Evolutionary conservation across 306 rosid species (phyloP), one percentile per base, ranked within the genome.

Genomic region (Begonia peltatifolia): DNA sequence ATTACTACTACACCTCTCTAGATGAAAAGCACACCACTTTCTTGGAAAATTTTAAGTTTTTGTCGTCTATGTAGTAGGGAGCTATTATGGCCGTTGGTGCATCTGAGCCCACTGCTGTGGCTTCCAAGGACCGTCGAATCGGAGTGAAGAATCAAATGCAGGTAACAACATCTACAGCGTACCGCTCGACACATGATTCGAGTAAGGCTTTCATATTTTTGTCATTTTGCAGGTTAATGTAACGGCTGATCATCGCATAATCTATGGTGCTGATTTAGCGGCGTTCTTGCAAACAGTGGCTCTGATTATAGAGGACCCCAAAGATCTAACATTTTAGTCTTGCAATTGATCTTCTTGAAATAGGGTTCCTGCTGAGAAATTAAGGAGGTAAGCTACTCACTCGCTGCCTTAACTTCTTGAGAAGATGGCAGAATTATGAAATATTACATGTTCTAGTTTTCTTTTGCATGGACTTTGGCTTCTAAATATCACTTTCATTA

Each of bases 1-100:
- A 15, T 41, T 42, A 46, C 14, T 63, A 58, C 55, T 17, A 52
- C 23, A 7, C 9, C 38, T 5, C 38, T 30, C 38, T 30, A 30
- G 23, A 20, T 20, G 23, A 7, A 30, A 30, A 30, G 1, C 38
- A 30, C 6, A 5, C 38, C 8, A 30, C 38, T 30, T 30, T 5
- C 3, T 30, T 30, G 3, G 38, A 9, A 30, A 30, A 30, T 20
- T 20, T 20, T 3, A 30, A 30, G 38, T 30, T 4, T 20, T 20
- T 20, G 23, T 20, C 20, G 9, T 6, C 10, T 53, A 11, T 63
- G 57, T 65, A 90, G 57, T 65, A 90, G 99, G 99, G 99, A 52
- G 99, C 99, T 47, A 92, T 92, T 51, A 92, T 92, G 99, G 99
- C 96, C 52, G 94, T 92, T 35, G 96, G 99, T 55, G 62, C 83